phyloP scores from a whole-genome alignment of 495 filamentous ascomycete species.

The Bryoglossum gracile region DNA sequence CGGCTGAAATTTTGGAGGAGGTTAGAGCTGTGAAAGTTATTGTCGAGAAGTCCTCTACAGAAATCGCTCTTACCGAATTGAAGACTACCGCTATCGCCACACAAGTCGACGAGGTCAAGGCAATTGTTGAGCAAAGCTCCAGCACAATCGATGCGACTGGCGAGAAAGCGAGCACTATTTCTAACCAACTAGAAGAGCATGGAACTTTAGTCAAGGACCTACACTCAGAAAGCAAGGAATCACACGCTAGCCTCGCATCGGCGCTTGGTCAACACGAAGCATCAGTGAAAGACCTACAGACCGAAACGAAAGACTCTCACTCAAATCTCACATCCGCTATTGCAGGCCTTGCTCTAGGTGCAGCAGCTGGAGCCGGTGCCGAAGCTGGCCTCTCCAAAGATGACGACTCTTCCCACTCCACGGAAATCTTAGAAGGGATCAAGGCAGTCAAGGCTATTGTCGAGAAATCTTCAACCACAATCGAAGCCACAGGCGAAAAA shows the following conservation, averaged over 20 bases:
- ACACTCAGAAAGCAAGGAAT: constrained; percentile 8
- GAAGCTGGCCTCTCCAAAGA: not conserved
- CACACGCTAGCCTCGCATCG: not conserved
- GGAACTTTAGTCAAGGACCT: constrained; percentile 15
- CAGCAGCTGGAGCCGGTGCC: constrained; percentile 16
- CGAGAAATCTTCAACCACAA: constrained; percentile 3
- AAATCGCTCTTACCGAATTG: constrained; percentile 5
- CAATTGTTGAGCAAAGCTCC: constrained; percentile 10
- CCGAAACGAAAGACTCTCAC: constrained; percentile 8
- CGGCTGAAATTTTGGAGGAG: constrained; percentile 17
- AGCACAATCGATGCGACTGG: constrained; percentile 2
- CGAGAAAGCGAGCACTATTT: constrained; percentile 8
- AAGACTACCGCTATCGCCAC: not conserved
- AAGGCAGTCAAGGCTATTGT: constrained; percentile 13
- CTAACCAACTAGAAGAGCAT: constrained; percentile 15
- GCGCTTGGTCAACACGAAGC: too few species aligned
- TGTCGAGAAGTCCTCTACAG: constrained; percentile 6
- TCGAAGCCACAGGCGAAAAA: constrained; percentile 6
- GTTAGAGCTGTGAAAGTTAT: constrained; percentile 13
- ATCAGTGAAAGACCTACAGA: too few species aligned
- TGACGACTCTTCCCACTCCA: constrained; percentile 2
- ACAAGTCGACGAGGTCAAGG: constrained; percentile 19
- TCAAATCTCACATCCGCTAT: constrained; percentile 9
- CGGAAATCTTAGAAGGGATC: constrained; percentile 17
- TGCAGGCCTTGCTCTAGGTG: constrained; percentile 9